phyloP scores from a whole-genome alignment of 208 protist species.

The Naegleria lovaniensis region DNA sequence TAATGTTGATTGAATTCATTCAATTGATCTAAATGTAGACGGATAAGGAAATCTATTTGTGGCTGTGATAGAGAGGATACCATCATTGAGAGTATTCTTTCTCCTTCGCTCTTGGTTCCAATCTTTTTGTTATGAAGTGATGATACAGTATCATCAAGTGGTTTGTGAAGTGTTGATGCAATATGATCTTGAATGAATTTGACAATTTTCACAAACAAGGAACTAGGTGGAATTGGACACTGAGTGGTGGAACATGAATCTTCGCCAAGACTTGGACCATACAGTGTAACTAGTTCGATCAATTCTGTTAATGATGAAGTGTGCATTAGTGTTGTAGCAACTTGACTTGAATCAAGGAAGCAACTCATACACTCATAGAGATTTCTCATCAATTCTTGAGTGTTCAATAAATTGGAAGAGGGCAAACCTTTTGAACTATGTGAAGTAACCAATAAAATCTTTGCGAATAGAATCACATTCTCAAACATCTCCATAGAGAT shows the following conservation, averaged over 20 bases:
- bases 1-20: neutral
- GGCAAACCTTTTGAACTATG: too few relatives aligned
- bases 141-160: too few relatives aligned
- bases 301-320: neutral
- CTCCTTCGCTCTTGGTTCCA: neutral
- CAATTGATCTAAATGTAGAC: neutral
- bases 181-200: neutral
- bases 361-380: too few relatives aligned
- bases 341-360: too few relatives aligned
- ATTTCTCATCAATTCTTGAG: too few relatives aligned
- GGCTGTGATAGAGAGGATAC: neutral
- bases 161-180: too few relatives aligned
- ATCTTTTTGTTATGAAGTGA: too few relatives aligned
- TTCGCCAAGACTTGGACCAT: neutral
- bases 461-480: too few relatives aligned
- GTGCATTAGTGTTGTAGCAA: too few relatives aligned
- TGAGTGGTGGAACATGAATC: neutral
- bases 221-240: neutral
- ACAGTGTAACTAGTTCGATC: neutral
- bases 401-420: too few relatives aligned
- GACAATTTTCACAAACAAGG: neutral
- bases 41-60: neutral
- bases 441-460: too few relatives aligned
- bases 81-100: neutral
- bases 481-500: too few relatives aligned